phyloP scores from a whole-genome alignment of 129 eudicot species.

The Lactuca saligna region DNA sequence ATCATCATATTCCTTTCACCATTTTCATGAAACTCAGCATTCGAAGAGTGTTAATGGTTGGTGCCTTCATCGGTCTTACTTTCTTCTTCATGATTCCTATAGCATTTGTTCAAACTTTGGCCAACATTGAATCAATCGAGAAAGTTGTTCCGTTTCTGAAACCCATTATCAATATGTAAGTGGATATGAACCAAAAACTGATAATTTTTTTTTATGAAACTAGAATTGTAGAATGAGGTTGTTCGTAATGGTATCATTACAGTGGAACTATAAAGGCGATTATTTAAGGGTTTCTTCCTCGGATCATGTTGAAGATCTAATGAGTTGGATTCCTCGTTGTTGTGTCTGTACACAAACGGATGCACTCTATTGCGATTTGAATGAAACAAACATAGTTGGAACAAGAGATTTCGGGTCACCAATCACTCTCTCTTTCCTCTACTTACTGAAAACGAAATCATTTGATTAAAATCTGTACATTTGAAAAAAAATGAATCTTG shows the following conservation, averaged over 20 bases:
- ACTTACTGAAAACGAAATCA: too few relatives aligned
- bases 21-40: conserved; percentile 50
- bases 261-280: conserved; percentile 49
- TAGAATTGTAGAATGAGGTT: neutral
- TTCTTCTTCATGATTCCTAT: conserved; percentile 88
- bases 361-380: too few relatives aligned
- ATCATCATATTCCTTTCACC: too few relatives aligned
- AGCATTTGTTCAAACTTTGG: conserved; percentile 68
- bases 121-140: conserved; percentile 74
- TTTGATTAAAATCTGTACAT: too few relatives aligned
- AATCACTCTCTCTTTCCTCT: too few relatives aligned
- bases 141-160: conserved; percentile 69
- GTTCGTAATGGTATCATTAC: conserved; percentile 1
- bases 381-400: too few relatives aligned
- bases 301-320: conserved; percentile 59
- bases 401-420: too few relatives aligned
- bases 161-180: conserved; percentile 55
- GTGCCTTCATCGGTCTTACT: conserved; percentile 54
- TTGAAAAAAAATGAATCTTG: neutral
- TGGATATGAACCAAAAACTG: neutral
- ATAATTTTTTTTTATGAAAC: neutral
- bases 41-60: conserved; percentile 55
- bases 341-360: too few relatives aligned
- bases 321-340: too few relatives aligned
- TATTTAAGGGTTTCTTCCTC: conserved; percentile 79